Conservation (phyloP, 257 asterid genomes). For the Penstemon davidsonii region DNA sequence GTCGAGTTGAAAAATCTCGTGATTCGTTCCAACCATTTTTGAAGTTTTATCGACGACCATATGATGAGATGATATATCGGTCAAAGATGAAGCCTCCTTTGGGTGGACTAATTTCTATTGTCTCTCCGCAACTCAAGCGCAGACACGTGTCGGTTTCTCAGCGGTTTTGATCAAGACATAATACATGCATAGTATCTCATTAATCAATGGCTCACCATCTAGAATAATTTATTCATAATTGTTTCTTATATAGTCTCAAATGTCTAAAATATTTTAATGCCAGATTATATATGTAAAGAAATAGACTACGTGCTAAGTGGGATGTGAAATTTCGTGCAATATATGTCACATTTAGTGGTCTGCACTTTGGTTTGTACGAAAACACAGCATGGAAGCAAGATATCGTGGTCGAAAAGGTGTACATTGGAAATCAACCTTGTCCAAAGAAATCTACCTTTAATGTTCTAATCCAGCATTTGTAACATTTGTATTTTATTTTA, state of each 20-base stretch:
- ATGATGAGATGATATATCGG: constrained; percentile 87
- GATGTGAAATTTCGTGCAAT: constrained; percentile 65
- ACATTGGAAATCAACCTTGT: constrained; percentile 42
- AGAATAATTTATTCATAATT: constrained; percentile 37
- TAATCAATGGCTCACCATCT: constrained; percentile 29
- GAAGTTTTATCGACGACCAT: constrained; percentile 76
- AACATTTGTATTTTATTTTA: constrained; percentile 5
- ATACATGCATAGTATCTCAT: constrained; percentile 42
- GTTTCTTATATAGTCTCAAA: constrained; percentile 26
- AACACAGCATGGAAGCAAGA: constrained; percentile 55
- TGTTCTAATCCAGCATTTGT: not conserved
- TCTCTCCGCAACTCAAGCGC: constrained; percentile 65
- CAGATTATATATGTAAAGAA: constrained; percentile 32
- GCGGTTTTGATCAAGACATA: constrained; percentile 57
- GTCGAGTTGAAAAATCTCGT: constrained; percentile 45
- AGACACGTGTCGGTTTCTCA: constrained; percentile 80
- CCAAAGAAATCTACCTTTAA: constrained; percentile 16
- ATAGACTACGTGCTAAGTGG: constrained; percentile 67
- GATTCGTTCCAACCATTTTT: constrained; percentile 62
- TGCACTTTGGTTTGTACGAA: constrained; percentile 44
- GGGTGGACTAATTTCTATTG: constrained; percentile 84
- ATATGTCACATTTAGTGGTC: constrained; percentile 54
- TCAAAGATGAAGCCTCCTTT: constrained; percentile 91
- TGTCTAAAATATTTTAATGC: constrained; percentile 34
- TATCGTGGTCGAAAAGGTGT: constrained; percentile 84